phyloP scores from a whole-genome alignment of 192 early-diverging fungal species.

The Backusella liffmaniae region DNA sequence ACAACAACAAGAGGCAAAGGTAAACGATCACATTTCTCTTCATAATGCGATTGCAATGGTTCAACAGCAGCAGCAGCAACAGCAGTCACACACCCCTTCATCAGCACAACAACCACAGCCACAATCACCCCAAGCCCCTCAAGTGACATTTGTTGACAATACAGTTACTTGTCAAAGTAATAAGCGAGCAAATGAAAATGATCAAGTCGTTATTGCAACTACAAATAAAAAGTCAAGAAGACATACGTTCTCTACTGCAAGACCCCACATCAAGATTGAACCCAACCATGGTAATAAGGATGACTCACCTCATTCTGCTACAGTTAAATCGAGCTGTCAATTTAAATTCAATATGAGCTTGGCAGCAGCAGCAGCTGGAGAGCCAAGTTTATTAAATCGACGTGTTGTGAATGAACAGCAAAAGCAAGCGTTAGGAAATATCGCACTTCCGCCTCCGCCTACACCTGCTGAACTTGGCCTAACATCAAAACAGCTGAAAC shows the following conservation, averaged over 20 bases:
- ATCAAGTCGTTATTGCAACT: not conserved
- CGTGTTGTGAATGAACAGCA: not conserved
- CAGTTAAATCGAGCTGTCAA: not conserved
- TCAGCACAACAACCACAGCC: slow-evolving; percentile 9
- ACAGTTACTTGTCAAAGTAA: not conserved
- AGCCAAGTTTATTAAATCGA: not conserved
- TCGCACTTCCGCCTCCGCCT: slow-evolving; percentile 20
- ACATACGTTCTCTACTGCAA: slow-evolving; percentile 18
- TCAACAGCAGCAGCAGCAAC: not conserved
- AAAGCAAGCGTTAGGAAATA: slow-evolving; percentile 5
- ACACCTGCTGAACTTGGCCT: slow-evolving; percentile 20
- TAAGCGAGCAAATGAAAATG: not conserved
- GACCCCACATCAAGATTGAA: slow-evolving; percentile 11
- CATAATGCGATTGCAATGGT: slow-evolving; percentile 12
- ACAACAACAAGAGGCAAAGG: slow-evolving; percentile 1
- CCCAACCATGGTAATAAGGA: not conserved
- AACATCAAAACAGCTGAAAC: not conserved
- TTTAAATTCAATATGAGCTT: not conserved
- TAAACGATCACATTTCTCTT: slow-evolving; percentile 6
- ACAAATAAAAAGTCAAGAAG: slow-evolving; percentile 20
- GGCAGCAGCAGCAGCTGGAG: not conserved
- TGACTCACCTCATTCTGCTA: slow-evolving; percentile 8
- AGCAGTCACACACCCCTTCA: not conserved
- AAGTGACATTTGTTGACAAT: not conserved
- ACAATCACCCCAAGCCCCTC: not conserved